A percentile compares a stretch with the other conserved stretches of the same genome.
These are phyloP conservation scores for Magnusiomyces paraingens DNA, from an alignment of 1,139 yeast genomes.

Conservation along the genomic window DNA sequence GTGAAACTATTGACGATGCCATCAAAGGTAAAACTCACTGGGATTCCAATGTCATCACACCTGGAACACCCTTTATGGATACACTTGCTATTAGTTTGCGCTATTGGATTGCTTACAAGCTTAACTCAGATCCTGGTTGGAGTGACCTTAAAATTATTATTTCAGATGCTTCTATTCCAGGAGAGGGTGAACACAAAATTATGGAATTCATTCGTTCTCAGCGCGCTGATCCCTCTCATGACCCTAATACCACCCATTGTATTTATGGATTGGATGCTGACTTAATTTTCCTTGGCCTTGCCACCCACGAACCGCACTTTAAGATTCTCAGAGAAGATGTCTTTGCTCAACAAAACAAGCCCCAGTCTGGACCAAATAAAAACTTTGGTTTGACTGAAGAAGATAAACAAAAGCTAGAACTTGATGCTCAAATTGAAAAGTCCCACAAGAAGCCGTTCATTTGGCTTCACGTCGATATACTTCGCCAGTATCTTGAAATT, in stretches of 20 bases:
- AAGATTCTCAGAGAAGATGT: slow-evolving; percentile 93
- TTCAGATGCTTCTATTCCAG: slow-evolving; percentile 98
- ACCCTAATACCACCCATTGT: slow-evolving; percentile 88
- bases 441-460: slow-evolving; percentile 79
- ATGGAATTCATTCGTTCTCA: slow-evolving; percentile 89
- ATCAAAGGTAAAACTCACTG: slow-evolving; percentile 48
- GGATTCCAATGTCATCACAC: slow-evolving; percentile 93
- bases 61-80: slow-evolving; percentile 98
- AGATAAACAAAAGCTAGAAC: slow-evolving; percentile 39
- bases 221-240: slow-evolving; percentile 65
- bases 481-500: slow-evolving; percentile 80
- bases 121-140: slow-evolving; percentile 90
- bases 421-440: slow-evolving; percentile 46
- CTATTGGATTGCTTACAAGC: slow-evolving; percentile 86
- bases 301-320: slow-evolving; percentile 96
- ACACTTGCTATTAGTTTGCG: slow-evolving; percentile 75
- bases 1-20: slow-evolving; percentile 38
- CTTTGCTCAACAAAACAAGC: slow-evolving; percentile 62
- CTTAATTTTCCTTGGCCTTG: slow-evolving; percentile 91
- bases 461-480: slow-evolving; percentile 85
- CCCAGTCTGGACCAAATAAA: slow-evolving; percentile 24
- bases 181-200: slow-evolving; percentile 98
- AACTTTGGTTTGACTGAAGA: slow-evolving; percentile 22
- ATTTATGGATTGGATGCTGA: slow-evolving; percentile 98
- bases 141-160: slow-evolving; percentile 73